Base-by-base conservation (phyloP, 495 filamentous ascomycete genomes). In the Xeromyces bisporus region DNA sequence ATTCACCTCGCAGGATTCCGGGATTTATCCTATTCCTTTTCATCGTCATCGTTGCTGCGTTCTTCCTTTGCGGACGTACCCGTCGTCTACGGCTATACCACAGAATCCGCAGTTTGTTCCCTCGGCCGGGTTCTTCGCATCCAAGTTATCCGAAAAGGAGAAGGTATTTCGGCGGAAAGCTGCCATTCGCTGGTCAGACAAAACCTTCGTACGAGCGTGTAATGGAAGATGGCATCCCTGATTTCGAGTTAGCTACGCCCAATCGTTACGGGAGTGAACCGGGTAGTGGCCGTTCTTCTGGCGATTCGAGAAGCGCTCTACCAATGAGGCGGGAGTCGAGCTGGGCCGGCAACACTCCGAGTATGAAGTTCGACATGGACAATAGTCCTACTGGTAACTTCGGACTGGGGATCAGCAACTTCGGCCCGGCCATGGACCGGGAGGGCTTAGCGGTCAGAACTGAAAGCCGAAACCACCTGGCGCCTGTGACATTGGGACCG, bases 171-270 rank as follows among this genome's bases (percentile, higher is more conserved):
- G 55, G 55, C 2, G 42, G 66, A 15, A 60, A 71, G 33, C 24
- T 62, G 2, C 56, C 69, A 2, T 58, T 80, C 34, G 63, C 78
- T 3, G 54, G 58, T 14, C 42, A 66, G 10, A 55, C 63, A 14
- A 54, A 53, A 15, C 73, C 82, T 30, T 66, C 69, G 6, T 93
- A 93, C 41, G 85, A 93, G 49, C 74, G 82, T 11, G 77, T 94
- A 8, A 54, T 93, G 29, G 84, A 93, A 50, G 77, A 82, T 36
- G 86, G 79, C 7, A 43, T 64, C 21, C 45, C 50, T 18, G 72
- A 77, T 7, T 80, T 85, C 37, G 85, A 92, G 46, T 63, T 91
- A 3, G 69, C 65, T 11, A 69, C 67, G 11, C 58, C 63, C 25
- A 76, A 74, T 12, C 71, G 66, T 1, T 70, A 73, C 15, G 58